These are phyloP conservation scores for Ettlia oleoabundans DNA, from an alignment of 139 green algal genomes.

Conservation along the genomic window DNA sequence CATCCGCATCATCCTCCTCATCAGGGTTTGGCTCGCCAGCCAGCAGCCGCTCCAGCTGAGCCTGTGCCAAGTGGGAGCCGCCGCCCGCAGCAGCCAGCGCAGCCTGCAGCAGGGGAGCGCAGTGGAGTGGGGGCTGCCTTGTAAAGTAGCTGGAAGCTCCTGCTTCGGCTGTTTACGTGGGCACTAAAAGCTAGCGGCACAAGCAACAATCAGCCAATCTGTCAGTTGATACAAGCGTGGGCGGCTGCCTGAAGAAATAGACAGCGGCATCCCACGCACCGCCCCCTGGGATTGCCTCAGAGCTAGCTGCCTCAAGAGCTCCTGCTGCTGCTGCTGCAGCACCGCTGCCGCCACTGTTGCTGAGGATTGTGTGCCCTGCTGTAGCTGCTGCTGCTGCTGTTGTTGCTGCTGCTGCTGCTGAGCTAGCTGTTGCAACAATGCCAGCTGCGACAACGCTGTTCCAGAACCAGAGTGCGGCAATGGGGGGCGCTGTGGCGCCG, in stretches of 20 bases:
- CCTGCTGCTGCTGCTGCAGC: background rate
- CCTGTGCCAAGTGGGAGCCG: constrained; percentile 6
- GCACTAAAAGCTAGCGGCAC: no score
- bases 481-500: background rate
- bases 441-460: no score
- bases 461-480: background rate
- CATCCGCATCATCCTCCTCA: constrained; percentile 41
- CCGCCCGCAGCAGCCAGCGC: background rate
- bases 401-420: background rate
- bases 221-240: background rate
- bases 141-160: no score
- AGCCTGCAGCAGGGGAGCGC: background rate
- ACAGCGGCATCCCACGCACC: background rate
- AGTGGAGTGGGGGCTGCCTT: no score
- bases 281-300: background rate
- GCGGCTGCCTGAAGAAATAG: background rate
- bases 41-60: background rate
- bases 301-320: background rate
- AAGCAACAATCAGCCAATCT: background rate
- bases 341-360: background rate
- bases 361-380: background rate
- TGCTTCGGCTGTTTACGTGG: no score
- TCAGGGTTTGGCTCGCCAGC: constrained; percentile 1
- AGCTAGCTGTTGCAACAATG: background rate
- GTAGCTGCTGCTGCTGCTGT: background rate